These are phyloP conservation scores for Nitzschia sp. DNA, from an alignment of 108 stramenopile species.

Conservation along the genomic window DNA sequence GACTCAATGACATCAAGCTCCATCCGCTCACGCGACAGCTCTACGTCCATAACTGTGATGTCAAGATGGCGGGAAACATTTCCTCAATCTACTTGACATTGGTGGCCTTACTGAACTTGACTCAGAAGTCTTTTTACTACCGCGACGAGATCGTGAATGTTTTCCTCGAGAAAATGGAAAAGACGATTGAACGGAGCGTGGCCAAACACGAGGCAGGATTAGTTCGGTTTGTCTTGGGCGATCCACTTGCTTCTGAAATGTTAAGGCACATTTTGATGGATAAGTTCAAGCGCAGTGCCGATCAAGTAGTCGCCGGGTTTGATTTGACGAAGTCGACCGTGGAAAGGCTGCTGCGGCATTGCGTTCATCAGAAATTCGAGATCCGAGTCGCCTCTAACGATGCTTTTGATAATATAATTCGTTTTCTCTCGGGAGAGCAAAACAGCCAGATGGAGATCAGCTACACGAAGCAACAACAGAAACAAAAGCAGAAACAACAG, in stretches of 20 bases:
- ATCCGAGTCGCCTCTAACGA: slow-evolving; percentile 26
- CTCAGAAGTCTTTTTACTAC: slow-evolving; percentile 28
- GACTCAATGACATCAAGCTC: slow-evolving; percentile 19
- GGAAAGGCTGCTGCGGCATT: slow-evolving; percentile 11
- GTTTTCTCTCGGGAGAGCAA: slow-evolving; percentile 37
- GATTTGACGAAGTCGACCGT: background rate
- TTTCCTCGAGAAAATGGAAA: slow-evolving; percentile 36
- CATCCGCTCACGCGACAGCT: slow-evolving; percentile 25
- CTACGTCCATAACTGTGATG: slow-evolving; percentile 34
- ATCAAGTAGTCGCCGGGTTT: background rate
- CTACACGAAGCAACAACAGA: slow-evolving; percentile 40
- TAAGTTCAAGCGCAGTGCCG: slow-evolving; percentile 28
- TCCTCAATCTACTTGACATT: slow-evolving; percentile 39
- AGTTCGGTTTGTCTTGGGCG: slow-evolving; percentile 20
- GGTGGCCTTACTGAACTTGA: slow-evolving; percentile 33
- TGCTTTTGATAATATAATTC: slow-evolving; percentile 25
- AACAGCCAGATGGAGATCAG: slow-evolving; percentile 43
- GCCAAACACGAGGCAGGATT: slow-evolving; percentile 22
- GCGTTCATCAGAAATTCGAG: slow-evolving; percentile 39
- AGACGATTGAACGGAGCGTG: slow-evolving; percentile 19
- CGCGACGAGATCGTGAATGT: slow-evolving; percentile 34
- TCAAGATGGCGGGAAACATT: slow-evolving; percentile 35
- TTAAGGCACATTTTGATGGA: slow-evolving; percentile 28
- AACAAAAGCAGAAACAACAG: slow-evolving; percentile 41
- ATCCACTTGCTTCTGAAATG: slow-evolving; percentile 24